Conservation (phyloP, 306 rosid species). For the Mimosa bimucronata region DNA sequence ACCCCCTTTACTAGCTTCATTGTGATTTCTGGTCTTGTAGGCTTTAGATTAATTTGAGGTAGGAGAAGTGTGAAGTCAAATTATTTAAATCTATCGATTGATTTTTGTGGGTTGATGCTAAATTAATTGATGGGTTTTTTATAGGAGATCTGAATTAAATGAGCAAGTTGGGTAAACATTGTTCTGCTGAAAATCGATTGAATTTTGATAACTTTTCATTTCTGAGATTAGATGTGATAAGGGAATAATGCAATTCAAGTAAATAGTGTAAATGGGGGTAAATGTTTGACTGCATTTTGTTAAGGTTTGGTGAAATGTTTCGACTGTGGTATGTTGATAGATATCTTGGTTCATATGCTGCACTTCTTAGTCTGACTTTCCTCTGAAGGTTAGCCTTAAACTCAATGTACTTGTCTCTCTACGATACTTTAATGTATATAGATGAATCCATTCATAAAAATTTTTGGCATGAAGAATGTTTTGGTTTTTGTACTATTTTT, state of each 20-base stretch:
- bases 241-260: slow-evolving; percentile 24
- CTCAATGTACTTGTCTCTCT: background rate
- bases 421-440: background rate
- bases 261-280: background rate
- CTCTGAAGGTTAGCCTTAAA: background rate
- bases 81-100: background rate
- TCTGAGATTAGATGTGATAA: slow-evolving; percentile 13
- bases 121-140: slow-evolving; percentile 5
- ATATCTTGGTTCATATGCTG: slow-evolving; percentile 4
- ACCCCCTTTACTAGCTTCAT: slow-evolving; percentile 17
- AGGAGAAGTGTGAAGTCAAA: background rate
- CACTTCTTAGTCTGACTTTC: background rate
- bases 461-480: background rate
- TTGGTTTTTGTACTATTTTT: background rate
- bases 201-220: slow-evolving; percentile 4
- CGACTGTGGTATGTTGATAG: slow-evolving; percentile 2
- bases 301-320: slow-evolving; percentile 14
- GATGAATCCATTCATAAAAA: background rate
- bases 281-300: background rate
- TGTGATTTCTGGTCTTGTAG: background rate
- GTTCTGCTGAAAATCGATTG: slow-evolving; percentile 22
- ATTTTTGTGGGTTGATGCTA: background rate
- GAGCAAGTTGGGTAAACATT: slow-evolving; percentile 13
- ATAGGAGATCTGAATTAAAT: background rate
- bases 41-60: background rate